Conservation (phyloP, 2,329 filamentous ascomycete genomes). For the Hawksworthiomyces lignivorus region DNA sequence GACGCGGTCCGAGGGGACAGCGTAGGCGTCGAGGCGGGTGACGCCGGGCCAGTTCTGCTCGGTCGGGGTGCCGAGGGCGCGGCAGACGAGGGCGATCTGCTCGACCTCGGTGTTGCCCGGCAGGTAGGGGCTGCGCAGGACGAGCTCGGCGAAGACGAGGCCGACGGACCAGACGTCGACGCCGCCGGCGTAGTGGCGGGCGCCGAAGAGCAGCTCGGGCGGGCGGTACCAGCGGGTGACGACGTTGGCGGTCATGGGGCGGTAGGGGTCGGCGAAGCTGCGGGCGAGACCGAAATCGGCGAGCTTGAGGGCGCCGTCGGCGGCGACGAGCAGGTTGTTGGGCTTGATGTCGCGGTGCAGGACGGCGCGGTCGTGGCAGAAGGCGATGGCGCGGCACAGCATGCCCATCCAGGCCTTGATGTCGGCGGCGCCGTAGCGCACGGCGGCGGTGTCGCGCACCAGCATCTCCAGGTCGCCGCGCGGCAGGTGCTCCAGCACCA, state of each 20-base stretch:
- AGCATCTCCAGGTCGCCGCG: conserved; percentile 93
- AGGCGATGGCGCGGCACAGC: conserved; percentile 88
- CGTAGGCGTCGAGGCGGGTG: conserved; percentile 68
- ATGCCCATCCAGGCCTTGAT: conserved; percentile 99
- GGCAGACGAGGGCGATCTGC: conserved; percentile 76
- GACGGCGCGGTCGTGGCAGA: conserved; percentile 91
- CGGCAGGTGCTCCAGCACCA: conserved; percentile 89
- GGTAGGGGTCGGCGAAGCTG: conserved; percentile 79
- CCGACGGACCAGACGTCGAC: conserved; percentile 95
- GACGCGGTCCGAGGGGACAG: conserved; percentile 48
- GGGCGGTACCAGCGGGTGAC: conserved; percentile 97
- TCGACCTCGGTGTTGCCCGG: conserved; percentile 78
- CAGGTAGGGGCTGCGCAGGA: conserved; percentile 75
- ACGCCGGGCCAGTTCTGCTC: conserved; percentile 97
- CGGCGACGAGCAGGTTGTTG: conserved; percentile 92
- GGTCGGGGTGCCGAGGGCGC: conserved; percentile 79
- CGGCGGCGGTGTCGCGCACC: conserved; percentile 71
- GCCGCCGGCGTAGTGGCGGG: conserved; percentile 77
- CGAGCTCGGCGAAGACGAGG: conserved; percentile 84
- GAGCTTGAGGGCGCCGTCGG: conserved; percentile 87
- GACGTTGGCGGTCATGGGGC: conserved; percentile 85
- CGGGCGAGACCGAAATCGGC: conserved; percentile 96
- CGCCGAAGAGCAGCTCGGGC: conserved; percentile 86
- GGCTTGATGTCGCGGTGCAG: conserved; percentile 98
- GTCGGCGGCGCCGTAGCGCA: conserved; percentile 79